Evolutionary conservation across 352 stramenopile species (phyloP).

Genomic region (Phytopythium chamaehyphon): DNA sequence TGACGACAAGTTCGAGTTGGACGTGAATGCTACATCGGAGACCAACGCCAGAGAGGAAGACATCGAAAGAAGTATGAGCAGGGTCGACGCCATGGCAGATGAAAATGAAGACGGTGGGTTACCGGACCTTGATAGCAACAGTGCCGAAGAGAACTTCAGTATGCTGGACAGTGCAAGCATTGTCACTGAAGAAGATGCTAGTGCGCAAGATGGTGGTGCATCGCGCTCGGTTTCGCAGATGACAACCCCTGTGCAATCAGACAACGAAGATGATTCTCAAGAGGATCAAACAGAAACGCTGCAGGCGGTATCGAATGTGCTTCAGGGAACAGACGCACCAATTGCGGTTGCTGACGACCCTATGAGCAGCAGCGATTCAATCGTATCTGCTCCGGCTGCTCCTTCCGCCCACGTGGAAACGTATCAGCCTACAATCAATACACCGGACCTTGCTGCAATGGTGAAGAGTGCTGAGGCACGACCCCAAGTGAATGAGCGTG

Average conservation of each 20-base stretch:
- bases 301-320: conserved; percentile 23
- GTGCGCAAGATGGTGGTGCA: conserved; percentile 22
- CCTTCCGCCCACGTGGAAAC: too few relatives aligned
- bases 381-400: not conserved
- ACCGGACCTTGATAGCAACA: too few relatives aligned
- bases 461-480: too few relatives aligned
- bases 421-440: too few relatives aligned
- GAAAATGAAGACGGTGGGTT: not conserved
- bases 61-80: not conserved
- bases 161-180: not conserved
- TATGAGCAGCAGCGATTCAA: not conserved
- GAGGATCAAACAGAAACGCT: conserved; percentile 25
- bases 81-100: not conserved
- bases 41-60: conserved; percentile 1
- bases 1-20: conserved; percentile 45
- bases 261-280: conserved; percentile 47
- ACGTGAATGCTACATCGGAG: conserved; percentile 8
- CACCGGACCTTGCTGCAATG: too few relatives aligned
- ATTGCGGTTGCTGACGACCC: conserved; percentile 9
- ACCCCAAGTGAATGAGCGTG: too few relatives aligned
- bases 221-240: conserved; percentile 60
- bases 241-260: conserved; percentile 64
- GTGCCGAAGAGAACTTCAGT: too few relatives aligned
- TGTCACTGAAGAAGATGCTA: not conserved
- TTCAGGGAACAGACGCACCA: conserved; percentile 12